Base-by-base conservation (phyloP, 139 green algal species). In the Dunaliella primolecta region DNA sequence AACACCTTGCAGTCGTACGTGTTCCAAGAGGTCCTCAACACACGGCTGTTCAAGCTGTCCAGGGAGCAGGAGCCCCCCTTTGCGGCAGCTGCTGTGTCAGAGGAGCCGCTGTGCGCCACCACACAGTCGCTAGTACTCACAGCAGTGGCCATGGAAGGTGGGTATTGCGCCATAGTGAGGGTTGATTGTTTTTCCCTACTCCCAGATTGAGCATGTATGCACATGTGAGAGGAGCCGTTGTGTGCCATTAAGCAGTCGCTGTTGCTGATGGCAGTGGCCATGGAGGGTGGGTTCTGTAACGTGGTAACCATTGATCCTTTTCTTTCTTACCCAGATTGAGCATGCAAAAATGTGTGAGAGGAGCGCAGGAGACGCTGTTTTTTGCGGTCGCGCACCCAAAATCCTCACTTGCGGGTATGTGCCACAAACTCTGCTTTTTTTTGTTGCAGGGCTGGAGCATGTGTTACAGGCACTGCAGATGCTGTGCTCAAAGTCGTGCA, bases 21-120 rank as follows among this genome's bases (percentile, higher is more conserved):
- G 77, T 95, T 96, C 86, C 85, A 94, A 37, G 78, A 81, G 23
- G 88, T 85, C 27, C 71, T 98, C n/a, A 95, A 95, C 85, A 88
- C 91, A 25, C 89, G 95, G 55, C 87, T 98, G 75, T 97, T 94
- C 85, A 93, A 93, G 84, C 81, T 97, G 1, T 91, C 83, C 80
- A 84, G 95, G 0, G 83, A 85, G 77, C 37, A 24, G 1, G 80
- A 93, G 29, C 93, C 94, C 29, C 94, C 95, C 25, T 96, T 97
- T 82, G 95, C 93, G 75, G 83, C 36, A 20, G 93, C 89, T 3
- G 35, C 81, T 35, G 86, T 89, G 29, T 31, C 30, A 23, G 84
- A 92, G 0, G 92, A 95, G 85, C 79, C 85, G 11, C 81, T 92
- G 20, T 90, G 85, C 29, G 55, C 82, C 31, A 92, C 86, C 37